These are phyloP conservation scores for Leccinum truebloodii DNA, from an alignment of 768 basidiomycete genomes.

Conservation along the genomic window DNA sequence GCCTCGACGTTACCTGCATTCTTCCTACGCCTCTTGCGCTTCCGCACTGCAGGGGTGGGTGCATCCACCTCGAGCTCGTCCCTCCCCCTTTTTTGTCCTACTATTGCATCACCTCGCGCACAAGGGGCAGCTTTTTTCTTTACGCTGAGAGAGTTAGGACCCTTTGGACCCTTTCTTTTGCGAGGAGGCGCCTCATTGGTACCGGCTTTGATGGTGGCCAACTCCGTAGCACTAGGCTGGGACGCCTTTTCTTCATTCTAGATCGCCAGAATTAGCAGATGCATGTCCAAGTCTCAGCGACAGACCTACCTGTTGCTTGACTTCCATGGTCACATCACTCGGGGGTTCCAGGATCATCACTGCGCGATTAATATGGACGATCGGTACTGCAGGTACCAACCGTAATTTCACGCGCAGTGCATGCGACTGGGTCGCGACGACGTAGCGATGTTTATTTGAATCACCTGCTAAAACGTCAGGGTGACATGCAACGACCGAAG, in stretches of 20 bases:
- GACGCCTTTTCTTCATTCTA: slow-evolving; percentile 68
- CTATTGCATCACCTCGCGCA: background rate
- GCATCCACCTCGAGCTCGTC: background rate
- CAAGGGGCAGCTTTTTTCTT: slow-evolving; percentile 72
- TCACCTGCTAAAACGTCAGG: slow-evolving; percentile 48
- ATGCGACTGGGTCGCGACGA: slow-evolving; percentile 82
- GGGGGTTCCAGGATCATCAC: slow-evolving; percentile 95
- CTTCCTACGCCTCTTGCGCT: slow-evolving; percentile 30
- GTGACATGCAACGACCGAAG: background rate
- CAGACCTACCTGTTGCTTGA: slow-evolving; percentile 59
- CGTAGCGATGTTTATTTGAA: slow-evolving; percentile 90
- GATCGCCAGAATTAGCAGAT: slow-evolving; percentile 1
- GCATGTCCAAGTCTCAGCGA: background rate
- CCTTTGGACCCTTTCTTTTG: slow-evolving; percentile 72
- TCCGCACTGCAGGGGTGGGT: background rate
- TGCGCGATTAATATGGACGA: slow-evolving; percentile 88
- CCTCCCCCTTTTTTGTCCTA: slow-evolving; percentile 24
- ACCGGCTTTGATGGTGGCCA: slow-evolving; percentile 41
- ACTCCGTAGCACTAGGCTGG: slow-evolving; percentile 51
- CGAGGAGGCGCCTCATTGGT: slow-evolving; percentile 43
- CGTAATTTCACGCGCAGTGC: slow-evolving; percentile 71
- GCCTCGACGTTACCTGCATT: background rate
- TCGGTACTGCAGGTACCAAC: slow-evolving; percentile 77
- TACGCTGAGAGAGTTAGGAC: slow-evolving; percentile 88
- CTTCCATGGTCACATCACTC: slow-evolving; percentile 69